Evolutionary conservation across 2,329 filamentous ascomycete genomes (phyloP), one percentile per base, ranked within the genome.

Genomic region (Arachnopeziza araneosa): DNA sequence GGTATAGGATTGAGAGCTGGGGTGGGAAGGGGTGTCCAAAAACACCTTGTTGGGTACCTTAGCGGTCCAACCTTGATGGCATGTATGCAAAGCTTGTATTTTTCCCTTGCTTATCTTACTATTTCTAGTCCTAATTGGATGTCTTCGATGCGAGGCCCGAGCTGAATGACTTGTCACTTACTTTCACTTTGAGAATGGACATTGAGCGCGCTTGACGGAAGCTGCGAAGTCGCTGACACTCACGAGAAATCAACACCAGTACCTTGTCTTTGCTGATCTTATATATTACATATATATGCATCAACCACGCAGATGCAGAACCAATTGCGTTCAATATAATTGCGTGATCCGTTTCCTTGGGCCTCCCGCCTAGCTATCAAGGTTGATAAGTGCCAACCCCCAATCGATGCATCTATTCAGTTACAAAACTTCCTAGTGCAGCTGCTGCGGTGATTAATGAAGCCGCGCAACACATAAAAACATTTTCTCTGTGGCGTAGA

Each of bases 401-500:
- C 10, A 44, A 32, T 14, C n/a, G n/a, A n/a, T 30, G 9, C 26
- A 30, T 5, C 26, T 30, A 44, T n/a, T 24, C 36, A 4, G 21
- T 22, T 49, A 54, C 50, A 14, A 56, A 36, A 23, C 21, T 49
- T 19, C 21, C 44, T 23, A 56, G 23, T 17, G 54, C 44, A 10
- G 54, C 54, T 12, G 58, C 58, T 36, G 58, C 58, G 19, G 58
- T 24, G 17, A 52, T 50, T 24, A 60, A 36, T n/a, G 58, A 54
- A n/a, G 52, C 58, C 17, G 54, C 53, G 50, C 58, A 60, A 23
- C 52, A 24, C 7, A 60, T 53, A n/a, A 60, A 60, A 2, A 60
- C 54, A 24, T 60, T 60, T 23, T 60, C 58, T 50, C 58, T 48
- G 51, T 60, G 54, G 23, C 58, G 54, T 17, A 56, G 23, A 6